Evolutionary conservation across 1,139 yeast genomes (phyloP).

Genomic region (Sugiyamaella novakii): DNA sequence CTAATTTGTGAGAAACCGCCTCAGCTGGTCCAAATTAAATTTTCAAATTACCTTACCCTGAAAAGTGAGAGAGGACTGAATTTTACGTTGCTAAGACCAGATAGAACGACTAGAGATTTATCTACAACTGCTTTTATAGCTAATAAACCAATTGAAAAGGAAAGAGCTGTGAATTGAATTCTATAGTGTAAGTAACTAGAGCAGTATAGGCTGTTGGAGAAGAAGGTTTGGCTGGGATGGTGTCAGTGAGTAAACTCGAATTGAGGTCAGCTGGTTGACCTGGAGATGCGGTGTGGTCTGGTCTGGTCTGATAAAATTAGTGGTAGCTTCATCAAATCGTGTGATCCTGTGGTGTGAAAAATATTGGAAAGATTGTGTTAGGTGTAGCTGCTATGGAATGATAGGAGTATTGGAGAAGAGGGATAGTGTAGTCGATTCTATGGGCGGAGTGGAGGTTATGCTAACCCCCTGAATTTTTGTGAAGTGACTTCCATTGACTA

Average conservation of each 20-base stretch:
- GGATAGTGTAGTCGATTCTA: too few species aligned
- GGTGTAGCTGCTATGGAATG: not conserved
- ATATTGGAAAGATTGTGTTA: not conserved
- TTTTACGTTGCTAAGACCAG: slow-evolving; percentile 10
- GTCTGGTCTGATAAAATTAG: too few species aligned
- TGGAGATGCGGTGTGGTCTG: too few species aligned
- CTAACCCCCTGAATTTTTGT: too few species aligned
- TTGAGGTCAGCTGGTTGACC: not conserved
- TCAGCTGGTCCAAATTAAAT: slow-evolving; percentile 6
- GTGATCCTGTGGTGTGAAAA: too few species aligned
- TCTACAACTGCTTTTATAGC: slow-evolving; percentile 7
- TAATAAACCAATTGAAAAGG: slow-evolving; percentile 2
- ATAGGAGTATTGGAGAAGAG: not conserved
- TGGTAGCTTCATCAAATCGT: too few species aligned
- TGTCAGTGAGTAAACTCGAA: not conserved
- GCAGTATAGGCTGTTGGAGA: not conserved
- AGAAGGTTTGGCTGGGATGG: not conserved
- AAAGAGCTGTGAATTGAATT: not conserved
- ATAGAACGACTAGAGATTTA: not conserved
- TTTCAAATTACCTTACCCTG: slow-evolving; percentile 15
- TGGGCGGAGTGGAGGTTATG: too few species aligned
- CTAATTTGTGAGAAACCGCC: too few species aligned
- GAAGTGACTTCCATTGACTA: slow-evolving; percentile 3
- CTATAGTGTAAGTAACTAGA: slow-evolving; percentile 1
- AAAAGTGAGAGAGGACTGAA: slow-evolving; percentile 1